Conservation (phyloP, 1,284 basidiomycete genomes). For the Sphagnurus paluster region DNA sequence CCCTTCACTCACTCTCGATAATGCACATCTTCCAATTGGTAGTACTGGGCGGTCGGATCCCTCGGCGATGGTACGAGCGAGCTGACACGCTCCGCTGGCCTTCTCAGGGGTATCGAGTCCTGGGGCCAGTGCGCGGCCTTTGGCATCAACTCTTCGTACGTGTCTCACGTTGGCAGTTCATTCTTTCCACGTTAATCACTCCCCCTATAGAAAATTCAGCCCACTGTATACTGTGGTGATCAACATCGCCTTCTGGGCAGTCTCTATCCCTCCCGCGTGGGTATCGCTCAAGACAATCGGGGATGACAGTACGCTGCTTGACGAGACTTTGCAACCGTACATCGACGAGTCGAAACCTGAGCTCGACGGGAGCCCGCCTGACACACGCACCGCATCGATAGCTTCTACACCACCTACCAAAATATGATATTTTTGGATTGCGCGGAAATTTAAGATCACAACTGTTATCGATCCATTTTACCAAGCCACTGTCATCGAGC, state of each 20-base stretch:
- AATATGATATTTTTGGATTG: no score
- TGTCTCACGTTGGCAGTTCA: conserved; percentile 4
- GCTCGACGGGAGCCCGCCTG: no score
- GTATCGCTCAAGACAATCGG: conserved; percentile 15
- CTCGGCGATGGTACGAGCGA: conserved; percentile 18
- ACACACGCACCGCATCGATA: no score
- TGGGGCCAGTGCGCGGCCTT: conserved; percentile 21
- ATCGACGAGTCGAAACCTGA: no score
- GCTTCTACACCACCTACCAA: no score
- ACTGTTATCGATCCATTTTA: no score
- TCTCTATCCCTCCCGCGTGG: conserved; percentile 19
- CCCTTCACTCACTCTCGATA: no score
- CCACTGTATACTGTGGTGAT: conserved; percentile 21
- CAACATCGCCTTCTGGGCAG: conserved; percentile 19
- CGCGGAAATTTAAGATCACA: no score
- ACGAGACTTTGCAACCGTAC: no score
- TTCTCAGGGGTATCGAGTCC: conserved; percentile 18
- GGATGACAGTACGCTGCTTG: no score
- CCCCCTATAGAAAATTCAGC: conserved; percentile 15
- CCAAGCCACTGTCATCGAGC: no score
- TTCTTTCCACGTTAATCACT: not conserved
- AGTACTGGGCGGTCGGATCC: conserved; percentile 22
- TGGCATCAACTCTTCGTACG: conserved; percentile 21
- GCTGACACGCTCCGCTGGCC: conserved; percentile 18
- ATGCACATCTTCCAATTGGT: no score